Percentiles rank a stretch among this genome's conserved stretches.
Evolutionary conservation across 345 rosid species (phyloP).

Genomic region (Boechera divaricarpa): DNA sequence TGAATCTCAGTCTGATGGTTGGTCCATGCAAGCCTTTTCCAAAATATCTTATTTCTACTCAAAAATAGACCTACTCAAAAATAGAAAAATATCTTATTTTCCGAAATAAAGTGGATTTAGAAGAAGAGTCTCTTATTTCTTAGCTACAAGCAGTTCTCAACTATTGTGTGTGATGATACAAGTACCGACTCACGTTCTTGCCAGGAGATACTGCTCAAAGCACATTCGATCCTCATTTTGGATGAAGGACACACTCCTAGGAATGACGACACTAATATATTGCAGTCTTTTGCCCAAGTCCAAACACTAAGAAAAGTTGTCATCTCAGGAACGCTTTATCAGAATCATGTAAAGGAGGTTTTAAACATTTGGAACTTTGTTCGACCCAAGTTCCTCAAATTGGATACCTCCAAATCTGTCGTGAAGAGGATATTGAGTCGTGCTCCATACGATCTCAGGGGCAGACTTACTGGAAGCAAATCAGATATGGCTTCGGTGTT

Average conservation of each 20-base stretch:
- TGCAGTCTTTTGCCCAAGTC: conserved; percentile 83
- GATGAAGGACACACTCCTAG: conserved; percentile 99
- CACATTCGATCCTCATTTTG: conserved; percentile 80
- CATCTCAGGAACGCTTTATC: conserved; percentile 93
- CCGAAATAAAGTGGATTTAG: conserved; percentile 61
- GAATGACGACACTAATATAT: conserved; percentile 77
- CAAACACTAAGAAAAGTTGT: conserved; percentile 90
- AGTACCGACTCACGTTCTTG: conserved; percentile 51
- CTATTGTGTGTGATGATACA: conserved; percentile 69
- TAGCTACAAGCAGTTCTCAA: conserved; percentile 90
- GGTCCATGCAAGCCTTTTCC: conserved; percentile 85
- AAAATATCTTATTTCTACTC: conserved; percentile 44
- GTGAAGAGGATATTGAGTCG: conserved; percentile 72
- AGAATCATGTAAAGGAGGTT: conserved; percentile 92
- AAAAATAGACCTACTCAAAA: too few relatives aligned
- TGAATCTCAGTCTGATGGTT: conserved; percentile 72
- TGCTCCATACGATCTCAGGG: conserved; percentile 58
- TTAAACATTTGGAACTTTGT: conserved; percentile 88
- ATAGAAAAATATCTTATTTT: too few relatives aligned
- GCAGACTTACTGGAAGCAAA: conserved; percentile 53
- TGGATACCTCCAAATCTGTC: conserved; percentile 58
- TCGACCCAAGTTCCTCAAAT: conserved; percentile 78
- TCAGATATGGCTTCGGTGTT: conserved; percentile 60
- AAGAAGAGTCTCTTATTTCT: conserved; percentile 83
- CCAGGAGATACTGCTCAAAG: conserved; percentile 77